Base-by-base conservation (phyloP, 805 yeast species). In the Saccharomycopsis sp. region DNA sequence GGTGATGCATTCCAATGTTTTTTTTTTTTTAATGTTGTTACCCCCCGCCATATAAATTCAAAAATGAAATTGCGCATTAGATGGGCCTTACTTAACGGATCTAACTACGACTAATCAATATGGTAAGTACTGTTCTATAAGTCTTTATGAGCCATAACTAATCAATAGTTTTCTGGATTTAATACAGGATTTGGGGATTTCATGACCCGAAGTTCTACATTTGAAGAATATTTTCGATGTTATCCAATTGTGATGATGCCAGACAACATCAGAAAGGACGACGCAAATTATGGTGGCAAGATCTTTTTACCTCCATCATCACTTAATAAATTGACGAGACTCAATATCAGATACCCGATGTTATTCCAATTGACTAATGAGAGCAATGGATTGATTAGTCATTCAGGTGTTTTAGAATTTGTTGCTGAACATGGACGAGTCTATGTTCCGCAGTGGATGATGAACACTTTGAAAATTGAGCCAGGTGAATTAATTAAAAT, bases 351-450 rank as follows among this genome's bases (percentile, higher is more conserved):
- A 54, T 93, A 93, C 58, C 99, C 99, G 0, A 93, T 93, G 99
- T 70, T 93, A 40, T 93, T 93, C 58, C 84, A 83, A 60, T 65
- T 93, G 33, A 67, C 70, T 27, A 83, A 84, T 44, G 94, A 82
- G 54, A 32, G 19, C 21, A 28, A 39, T 19, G 45, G 23, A 4
- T 14, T 37, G 4, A 35, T 26, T 14, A 86, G 97, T 0, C 96
- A 88, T 60, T 84, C 89, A 38, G 99, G 99, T 58, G 98, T 93
- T 23, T 67, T 93, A 50, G 98, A 93, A 65, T 93, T 93, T 61
- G 83, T 85, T 14, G 96, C 98, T 1, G 97, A 93, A 59, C 98
- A 93, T 67, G 99, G 99, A 14, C 72, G 98, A 45, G 93, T 78
- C 2, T 93, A 93, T 60, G 57, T 93, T 28, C 99, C 99, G 0